These are phyloP conservation scores for Stemphylium lycopersici DNA, from an alignment of 2,329 filamentous ascomycete species.

Conservation along the genomic window DNA sequence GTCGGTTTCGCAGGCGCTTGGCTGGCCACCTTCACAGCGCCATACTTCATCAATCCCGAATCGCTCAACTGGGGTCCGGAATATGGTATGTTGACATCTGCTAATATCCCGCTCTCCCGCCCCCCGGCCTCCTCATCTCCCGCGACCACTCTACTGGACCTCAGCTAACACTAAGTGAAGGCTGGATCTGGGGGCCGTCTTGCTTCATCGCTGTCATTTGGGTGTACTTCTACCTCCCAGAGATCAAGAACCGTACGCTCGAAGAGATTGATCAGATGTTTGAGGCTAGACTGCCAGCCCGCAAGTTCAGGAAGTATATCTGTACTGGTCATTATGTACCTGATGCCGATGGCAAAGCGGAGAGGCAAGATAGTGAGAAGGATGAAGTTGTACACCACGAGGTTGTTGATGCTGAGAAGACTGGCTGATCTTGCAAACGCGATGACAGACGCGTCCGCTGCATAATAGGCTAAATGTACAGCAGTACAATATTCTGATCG, in stretches of 20 bases:
- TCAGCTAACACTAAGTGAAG: slow-evolving; percentile 13
- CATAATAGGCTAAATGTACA: too few species aligned
- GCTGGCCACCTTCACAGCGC: slow-evolving; percentile 63
- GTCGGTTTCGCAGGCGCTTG: slow-evolving; percentile 63
- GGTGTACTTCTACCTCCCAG: slow-evolving; percentile 42
- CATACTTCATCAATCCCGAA: slow-evolving; percentile 65
- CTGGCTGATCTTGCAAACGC: not conserved
- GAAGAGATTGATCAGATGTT: slow-evolving; percentile 47
- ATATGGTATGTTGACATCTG: slow-evolving; percentile 46
- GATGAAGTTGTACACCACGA: slow-evolving; percentile 17
- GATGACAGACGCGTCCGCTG: too few species aligned
- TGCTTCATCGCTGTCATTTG: slow-evolving; percentile 49
- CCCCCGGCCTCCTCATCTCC: too few species aligned
- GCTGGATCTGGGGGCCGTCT: slow-evolving; percentile 43
- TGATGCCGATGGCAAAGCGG: slow-evolving; percentile 17
- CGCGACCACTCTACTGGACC: not conserved
- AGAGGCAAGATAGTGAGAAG: slow-evolving; percentile 29
- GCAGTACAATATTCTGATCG: too few species aligned
- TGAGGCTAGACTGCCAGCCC: slow-evolving; percentile 35
- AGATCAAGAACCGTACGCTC: slow-evolving; percentile 50
- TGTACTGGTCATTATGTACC: slow-evolving; percentile 29
- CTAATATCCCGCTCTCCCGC: too few species aligned
- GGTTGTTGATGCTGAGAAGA: slow-evolving; percentile 13
- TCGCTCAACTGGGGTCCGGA: slow-evolving; percentile 64
- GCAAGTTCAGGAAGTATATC: slow-evolving; percentile 41